Evolutionary conservation across 805 yeast genomes (phyloP).

Genomic region (Wickerhamiella vanderwaltii): DNA sequence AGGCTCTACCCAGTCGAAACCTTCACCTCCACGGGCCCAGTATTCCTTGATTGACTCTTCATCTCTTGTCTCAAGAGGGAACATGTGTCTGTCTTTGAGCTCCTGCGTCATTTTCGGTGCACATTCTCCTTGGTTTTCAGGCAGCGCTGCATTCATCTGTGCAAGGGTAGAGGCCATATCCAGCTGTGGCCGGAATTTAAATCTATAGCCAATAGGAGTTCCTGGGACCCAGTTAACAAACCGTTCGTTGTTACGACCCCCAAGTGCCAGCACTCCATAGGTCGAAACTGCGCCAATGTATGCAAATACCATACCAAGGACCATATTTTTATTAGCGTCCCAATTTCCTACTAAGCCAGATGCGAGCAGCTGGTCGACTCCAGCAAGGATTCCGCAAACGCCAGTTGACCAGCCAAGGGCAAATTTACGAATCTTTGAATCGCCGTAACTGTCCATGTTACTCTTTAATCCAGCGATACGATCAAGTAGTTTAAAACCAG

Average conservation of each 20-base stretch:
- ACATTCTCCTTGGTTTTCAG: constrained; percentile 33
- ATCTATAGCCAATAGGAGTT: constrained; percentile 52
- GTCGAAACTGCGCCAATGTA: constrained; percentile 39
- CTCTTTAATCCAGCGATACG: constrained; percentile 46
- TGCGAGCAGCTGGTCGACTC: constrained; percentile 37
- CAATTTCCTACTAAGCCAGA: constrained; percentile 33
- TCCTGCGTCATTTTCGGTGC: constrained; percentile 26
- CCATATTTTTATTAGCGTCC: constrained; percentile 25
- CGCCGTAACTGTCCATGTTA: constrained; percentile 32
- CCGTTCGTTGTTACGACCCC: constrained; percentile 41
- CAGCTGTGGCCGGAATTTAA: constrained; percentile 53
- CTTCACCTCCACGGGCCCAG: constrained; percentile 80
- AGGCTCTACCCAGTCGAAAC: constrained; percentile 81
- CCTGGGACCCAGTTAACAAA: constrained; percentile 52
- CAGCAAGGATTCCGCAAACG: constrained; percentile 30
- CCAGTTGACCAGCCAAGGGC: constrained; percentile 29
- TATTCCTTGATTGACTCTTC: constrained; percentile 65
- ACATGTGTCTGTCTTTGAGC: constrained; percentile 27
- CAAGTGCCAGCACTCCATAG: constrained; percentile 37
- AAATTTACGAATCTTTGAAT: constrained; percentile 25
- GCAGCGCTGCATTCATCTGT: constrained; percentile 45
- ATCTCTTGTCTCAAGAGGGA: constrained; percentile 41
- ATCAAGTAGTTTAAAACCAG: constrained; percentile 48
- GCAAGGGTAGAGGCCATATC: constrained; percentile 51
- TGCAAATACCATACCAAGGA: constrained; percentile 38